Evolutionary conservation across 129 eudicot genomes (phyloP).

Genomic region (Calendula officinalis): DNA sequence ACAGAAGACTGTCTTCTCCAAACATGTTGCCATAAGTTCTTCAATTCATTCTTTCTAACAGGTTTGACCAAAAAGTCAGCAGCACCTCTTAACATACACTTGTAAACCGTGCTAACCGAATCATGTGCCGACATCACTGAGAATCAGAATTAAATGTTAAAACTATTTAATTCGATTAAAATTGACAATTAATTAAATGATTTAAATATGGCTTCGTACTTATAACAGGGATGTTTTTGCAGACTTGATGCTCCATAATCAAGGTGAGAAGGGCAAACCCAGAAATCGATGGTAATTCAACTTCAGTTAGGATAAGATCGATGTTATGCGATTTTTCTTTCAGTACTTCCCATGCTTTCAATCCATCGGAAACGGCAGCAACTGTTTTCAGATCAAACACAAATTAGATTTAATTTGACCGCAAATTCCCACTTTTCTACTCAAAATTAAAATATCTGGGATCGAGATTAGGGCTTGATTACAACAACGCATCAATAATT

Average conservation of each 20-base stretch:
- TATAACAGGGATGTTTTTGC: constrained; percentile 92
- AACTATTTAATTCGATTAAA: background rate
- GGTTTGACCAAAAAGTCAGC: constrained; percentile 94
- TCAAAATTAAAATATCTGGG: no score
- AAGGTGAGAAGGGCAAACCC: constrained; percentile 81
- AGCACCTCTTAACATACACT: constrained; percentile 95
- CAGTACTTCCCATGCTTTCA: constrained; percentile 83
- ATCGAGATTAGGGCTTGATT: background rate
- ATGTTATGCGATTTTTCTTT: constrained; percentile 57
- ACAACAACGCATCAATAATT: constrained; percentile 5
- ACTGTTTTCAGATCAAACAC: constrained; percentile 40
- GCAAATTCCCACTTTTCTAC: no score
- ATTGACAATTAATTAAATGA: background rate
- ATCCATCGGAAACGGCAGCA: constrained; percentile 84
- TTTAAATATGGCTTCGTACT: constrained; percentile 41
- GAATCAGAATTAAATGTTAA: constrained; percentile 5
- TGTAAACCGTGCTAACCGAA: constrained; percentile 78
- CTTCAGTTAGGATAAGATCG: constrained; percentile 86
- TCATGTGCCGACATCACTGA: constrained; percentile 93
- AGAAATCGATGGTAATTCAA: constrained; percentile 80
- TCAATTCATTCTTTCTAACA: constrained; percentile 81
- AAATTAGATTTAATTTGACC: background rate
- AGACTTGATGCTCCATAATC: constrained; percentile 68
- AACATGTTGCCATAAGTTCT: constrained; percentile 95
- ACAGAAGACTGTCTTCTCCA: constrained; percentile 84